Percentiles rank a stretch among this genome's conserved stretches.
Evolutionary conservation across 2,329 filamentous ascomycete species (phyloP).

Genomic region (Microsporum audouinii): DNA sequence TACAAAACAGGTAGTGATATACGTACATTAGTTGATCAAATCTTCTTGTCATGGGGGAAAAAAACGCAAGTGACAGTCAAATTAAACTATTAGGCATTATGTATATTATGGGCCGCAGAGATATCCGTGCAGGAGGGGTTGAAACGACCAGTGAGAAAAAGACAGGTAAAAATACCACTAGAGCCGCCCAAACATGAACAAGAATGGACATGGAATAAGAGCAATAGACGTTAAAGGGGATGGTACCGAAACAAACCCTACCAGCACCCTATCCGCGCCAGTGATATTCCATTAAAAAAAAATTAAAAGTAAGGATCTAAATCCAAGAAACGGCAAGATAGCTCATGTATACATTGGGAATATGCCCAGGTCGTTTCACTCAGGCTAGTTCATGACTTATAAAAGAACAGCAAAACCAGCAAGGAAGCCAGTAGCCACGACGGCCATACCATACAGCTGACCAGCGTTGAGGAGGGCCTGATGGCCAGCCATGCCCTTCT

Average conservation of each 20-base stretch:
- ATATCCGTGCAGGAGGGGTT: neutral
- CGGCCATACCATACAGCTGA: conserved; percentile 45
- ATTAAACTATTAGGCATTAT: conserved; percentile 2
- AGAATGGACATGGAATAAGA: neutral
- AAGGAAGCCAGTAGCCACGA: conserved; percentile 45
- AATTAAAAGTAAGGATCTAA: neutral
- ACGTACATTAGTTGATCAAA: neutral
- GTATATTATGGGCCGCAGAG: neutral
- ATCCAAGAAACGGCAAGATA: neutral
- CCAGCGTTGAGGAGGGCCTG: conserved; percentile 41
- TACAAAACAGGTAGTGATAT: neutral
- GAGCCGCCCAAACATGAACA: neutral
- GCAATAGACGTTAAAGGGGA: neutral
- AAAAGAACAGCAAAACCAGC: conserved; percentile 47
- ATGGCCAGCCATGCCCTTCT: conserved; percentile 20
- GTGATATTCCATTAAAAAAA: neutral
- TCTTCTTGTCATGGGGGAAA: neutral
- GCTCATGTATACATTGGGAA: conserved; percentile 2
- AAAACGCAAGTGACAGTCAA: neutral
- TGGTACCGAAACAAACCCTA: neutral
- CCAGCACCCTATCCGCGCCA: neutral
- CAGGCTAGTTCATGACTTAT: neutral
- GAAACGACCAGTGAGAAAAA: neutral
- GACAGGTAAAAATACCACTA: neutral
- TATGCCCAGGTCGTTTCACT: neutral